These are phyloP conservation scores for Chlorella sp. DNA, from an alignment of 139 green algal species.

Conservation along the genomic window DNA sequence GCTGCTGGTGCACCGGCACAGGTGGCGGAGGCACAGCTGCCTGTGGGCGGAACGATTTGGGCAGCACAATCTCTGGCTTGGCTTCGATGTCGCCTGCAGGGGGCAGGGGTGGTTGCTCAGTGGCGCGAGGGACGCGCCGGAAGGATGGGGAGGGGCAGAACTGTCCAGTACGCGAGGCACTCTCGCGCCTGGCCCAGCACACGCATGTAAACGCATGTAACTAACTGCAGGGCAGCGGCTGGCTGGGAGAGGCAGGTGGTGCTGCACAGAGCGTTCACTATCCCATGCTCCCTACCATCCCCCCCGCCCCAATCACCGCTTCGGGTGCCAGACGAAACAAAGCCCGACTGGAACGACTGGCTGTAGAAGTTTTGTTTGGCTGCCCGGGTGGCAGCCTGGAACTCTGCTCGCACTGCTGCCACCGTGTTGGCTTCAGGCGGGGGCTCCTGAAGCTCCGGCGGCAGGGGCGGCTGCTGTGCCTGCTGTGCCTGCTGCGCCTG, in stretches of 20 bases:
- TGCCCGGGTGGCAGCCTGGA: conserved; percentile 32
- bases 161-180: not conserved
- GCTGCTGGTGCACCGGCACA: conserved; percentile 66
- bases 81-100: conserved; percentile 51
- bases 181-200: too few relatives aligned
- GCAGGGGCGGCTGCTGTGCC: not conserved
- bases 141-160: not conserved
- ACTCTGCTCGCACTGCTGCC: conserved; percentile 20
- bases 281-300: too few relatives aligned
- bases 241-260: too few relatives aligned
- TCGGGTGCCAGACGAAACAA: conserved; percentile 74
- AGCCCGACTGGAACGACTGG: conserved; percentile 58
- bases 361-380: conserved; percentile 49
- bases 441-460: conserved; percentile 16
- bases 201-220: too few relatives aligned
- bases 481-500: conserved; percentile 18
- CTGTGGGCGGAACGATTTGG: conserved; percentile 47
- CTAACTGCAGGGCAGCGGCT: too few relatives aligned
- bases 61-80: conserved; percentile 70
- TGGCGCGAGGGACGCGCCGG: too few relatives aligned
- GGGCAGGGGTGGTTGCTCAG: not conserved
- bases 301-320: conserved; percentile 24
- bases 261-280: too few relatives aligned
- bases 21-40: conserved; percentile 54
- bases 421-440: not conserved